Conservation (phyloP, 2,329 filamentous ascomycete genomes). For the Tolypocladium amazonense region DNA sequence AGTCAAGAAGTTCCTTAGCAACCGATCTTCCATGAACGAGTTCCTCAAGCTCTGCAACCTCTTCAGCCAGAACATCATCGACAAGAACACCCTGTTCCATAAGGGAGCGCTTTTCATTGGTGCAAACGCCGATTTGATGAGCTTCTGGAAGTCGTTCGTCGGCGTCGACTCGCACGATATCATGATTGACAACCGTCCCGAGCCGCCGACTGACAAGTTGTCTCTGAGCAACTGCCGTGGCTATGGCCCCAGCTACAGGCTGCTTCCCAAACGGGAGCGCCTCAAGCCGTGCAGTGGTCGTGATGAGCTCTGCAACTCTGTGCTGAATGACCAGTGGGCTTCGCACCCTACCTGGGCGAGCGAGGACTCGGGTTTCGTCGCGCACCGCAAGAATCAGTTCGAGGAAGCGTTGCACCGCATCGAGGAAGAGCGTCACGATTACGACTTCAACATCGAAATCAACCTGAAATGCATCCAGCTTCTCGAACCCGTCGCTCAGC, state of each 20-base stretch:
- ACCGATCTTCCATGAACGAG: conserved; percentile 86
- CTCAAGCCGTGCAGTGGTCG: conserved; percentile 88
- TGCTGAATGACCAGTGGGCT: conserved; percentile 96
- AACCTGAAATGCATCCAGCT: conserved; percentile 93
- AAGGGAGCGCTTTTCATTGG: conserved; percentile 81
- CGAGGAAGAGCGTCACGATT: conserved; percentile 96
- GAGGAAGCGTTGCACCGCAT: conserved; percentile 93
- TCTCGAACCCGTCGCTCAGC: conserved; percentile 85
- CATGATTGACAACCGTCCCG: conserved; percentile 66
- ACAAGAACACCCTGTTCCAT: conserved; percentile 70
- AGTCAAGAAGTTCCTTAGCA: conserved; percentile 91
- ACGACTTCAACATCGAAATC: conserved; percentile 96
- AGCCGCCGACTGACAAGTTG: conserved; percentile 68
- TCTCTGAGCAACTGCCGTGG: conserved; percentile 91
- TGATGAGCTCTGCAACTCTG: conserved; percentile 85
- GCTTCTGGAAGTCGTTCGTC: conserved; percentile 78
- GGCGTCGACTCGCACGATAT: conserved; percentile 68
- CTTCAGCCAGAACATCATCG: conserved; percentile 86
- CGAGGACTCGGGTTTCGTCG: conserved; percentile 94
- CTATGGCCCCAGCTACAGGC: conserved; percentile 88
- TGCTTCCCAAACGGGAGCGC: conserved; percentile 82
- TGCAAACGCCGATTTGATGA: conserved; percentile 78
- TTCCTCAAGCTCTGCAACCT: conserved; percentile 96
- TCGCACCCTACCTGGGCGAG: conserved; percentile 98
- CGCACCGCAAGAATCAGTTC: conserved; percentile 90